A percentile compares a stretch with the other conserved stretches of the same genome.
phyloP scores from a whole-genome alignment of 75 land plant species.

The Cryptomeria japonica region DNA sequence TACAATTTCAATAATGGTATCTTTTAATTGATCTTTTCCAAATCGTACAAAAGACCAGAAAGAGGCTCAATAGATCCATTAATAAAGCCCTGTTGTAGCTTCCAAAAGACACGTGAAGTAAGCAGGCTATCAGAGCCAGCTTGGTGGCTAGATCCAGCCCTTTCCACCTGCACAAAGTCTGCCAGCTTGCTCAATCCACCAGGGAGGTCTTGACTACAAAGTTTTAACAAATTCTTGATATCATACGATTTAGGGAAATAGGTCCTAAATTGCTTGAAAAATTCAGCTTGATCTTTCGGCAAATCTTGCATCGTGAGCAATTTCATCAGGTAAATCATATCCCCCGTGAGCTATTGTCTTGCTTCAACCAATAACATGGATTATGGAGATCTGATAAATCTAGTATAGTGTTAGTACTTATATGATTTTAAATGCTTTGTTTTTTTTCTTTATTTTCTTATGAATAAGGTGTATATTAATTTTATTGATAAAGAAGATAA shows the following conservation, averaged over 20 bases:
- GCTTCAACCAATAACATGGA: too few relatives aligned
- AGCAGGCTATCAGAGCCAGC: too few relatives aligned
- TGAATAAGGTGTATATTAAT: too few relatives aligned
- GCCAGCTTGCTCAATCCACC: conserved; percentile 66
- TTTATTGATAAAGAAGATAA: too few relatives aligned
- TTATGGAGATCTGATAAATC: too few relatives aligned
- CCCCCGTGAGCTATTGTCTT: too few relatives aligned
- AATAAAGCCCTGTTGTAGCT: background rate
- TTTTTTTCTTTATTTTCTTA: too few relatives aligned
- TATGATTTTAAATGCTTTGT: too few relatives aligned
- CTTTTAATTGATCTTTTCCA: conserved; percentile 10
- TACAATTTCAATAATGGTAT: too few relatives aligned
- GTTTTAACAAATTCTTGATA: conserved; percentile 64
- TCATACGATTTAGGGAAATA: conserved; percentile 60
- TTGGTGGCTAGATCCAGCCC: too few relatives aligned
- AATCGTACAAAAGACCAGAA: conserved; percentile 60
- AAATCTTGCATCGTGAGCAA: conserved; percentile 48
- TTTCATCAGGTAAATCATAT: conserved; percentile 58
- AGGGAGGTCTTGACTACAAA: conserved; percentile 36
- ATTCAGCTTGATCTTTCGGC: conserved; percentile 36
- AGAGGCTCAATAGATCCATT: conserved; percentile 9
- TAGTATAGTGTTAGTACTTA: too few relatives aligned
- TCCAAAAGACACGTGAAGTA: too few relatives aligned
- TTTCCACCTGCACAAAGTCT: conserved; percentile 31
- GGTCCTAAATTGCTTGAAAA: conserved; percentile 40